A percentile compares a stretch with the other conserved stretches of the same genome.
These are phyloP conservation scores for Mortierella sp. DNA, from an alignment of 371 early-diverging fungal genomes.

Conservation along the genomic window DNA sequence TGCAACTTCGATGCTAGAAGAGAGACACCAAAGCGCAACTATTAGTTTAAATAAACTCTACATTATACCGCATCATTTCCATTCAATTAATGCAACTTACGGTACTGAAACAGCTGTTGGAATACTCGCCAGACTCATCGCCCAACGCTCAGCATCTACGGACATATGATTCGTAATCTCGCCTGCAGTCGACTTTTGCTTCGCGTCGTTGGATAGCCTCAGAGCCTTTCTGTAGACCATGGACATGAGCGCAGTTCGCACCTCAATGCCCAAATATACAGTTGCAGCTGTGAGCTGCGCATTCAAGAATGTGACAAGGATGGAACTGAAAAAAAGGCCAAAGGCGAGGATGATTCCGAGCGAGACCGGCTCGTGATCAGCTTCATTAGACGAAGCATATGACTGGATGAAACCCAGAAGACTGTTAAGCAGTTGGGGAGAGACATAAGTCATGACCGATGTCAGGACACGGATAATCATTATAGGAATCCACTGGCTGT, in stretches of 20 bases:
- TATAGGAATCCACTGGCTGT: slow-evolving; percentile 17
- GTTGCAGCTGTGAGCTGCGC: slow-evolving; percentile 14
- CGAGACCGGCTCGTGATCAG: slow-evolving; percentile 13
- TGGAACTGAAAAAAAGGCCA: slow-evolving; percentile 30
- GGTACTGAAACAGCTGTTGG: slow-evolving; percentile 8
- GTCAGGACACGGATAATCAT: slow-evolving; percentile 14
- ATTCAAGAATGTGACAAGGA: slow-evolving; percentile 20
- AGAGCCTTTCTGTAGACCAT: slow-evolving; percentile 91
- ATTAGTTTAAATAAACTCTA: not conserved
- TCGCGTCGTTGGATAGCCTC: slow-evolving; percentile 79
- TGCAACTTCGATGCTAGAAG: slow-evolving; percentile 11
- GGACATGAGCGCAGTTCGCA: slow-evolving; percentile 85
- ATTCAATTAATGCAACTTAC: not conserved
- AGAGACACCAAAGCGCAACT: not conserved
- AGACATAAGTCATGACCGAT: slow-evolving; percentile 34
- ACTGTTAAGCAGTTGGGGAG: slow-evolving; percentile 24
- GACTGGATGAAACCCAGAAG: slow-evolving; percentile 36
- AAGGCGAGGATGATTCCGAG: slow-evolving; percentile 39
- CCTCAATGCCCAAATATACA: slow-evolving; percentile 28
- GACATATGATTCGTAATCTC: slow-evolving; percentile 89
- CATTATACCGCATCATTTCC: no score
- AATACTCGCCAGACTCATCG: slow-evolving; percentile 6
- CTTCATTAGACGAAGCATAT: slow-evolving; percentile 9
- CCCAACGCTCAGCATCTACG: slow-evolving; percentile 43
- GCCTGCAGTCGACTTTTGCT: slow-evolving; percentile 81